These are phyloP conservation scores for Prototheca stagnorum DNA, from an alignment of 163 green algal species.

Conservation along the genomic window DNA sequence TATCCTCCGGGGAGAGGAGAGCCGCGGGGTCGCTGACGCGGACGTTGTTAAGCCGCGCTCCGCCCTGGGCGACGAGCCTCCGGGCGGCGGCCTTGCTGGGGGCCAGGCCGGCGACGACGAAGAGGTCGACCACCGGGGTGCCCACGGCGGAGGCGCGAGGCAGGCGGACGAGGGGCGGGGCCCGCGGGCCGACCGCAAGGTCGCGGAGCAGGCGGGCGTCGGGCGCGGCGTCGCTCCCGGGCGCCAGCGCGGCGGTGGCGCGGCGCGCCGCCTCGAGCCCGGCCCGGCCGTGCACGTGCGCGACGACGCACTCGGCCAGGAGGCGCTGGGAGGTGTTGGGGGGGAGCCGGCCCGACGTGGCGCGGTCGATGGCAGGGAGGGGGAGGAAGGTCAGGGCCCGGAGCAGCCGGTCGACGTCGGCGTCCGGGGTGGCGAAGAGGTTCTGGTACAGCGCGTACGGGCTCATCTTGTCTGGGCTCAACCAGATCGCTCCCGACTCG, in stretches of 20 bases:
- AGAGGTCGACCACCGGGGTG: slow-evolving; percentile 47
- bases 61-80: slow-evolving; percentile 28
- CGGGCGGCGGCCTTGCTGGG: slow-evolving; percentile 70
- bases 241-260: slow-evolving; percentile 52
- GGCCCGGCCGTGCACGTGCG: slow-evolving; percentile 87
- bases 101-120: slow-evolving; percentile 64
- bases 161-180: slow-evolving; percentile 37
- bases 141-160: slow-evolving; percentile 37
- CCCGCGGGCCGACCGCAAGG: no score
- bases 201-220: slow-evolving; percentile 66
- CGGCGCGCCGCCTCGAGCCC: slow-evolving; percentile 71
- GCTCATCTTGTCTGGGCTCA: slow-evolving; percentile 71
- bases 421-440: slow-evolving; percentile 59
- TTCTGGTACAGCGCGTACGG: slow-evolving; percentile 98
- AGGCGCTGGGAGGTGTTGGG: slow-evolving; percentile 76
- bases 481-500: slow-evolving; percentile 57
- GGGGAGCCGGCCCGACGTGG: slow-evolving; percentile 48
- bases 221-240: slow-evolving; percentile 37
- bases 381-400: slow-evolving; percentile 92
- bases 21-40: not conserved
- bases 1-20: not conserved
- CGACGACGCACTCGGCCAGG: slow-evolving; percentile 86
- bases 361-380: slow-evolving; percentile 54
- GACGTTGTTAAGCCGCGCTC: not conserved
- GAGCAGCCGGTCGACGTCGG: slow-evolving; percentile 64